Percentiles rank a stretch among this genome's conserved stretches.
These are phyloP conservation scores for Calonectria montana DNA, from an alignment of 2,329 filamentous ascomycete genomes.

Conservation along the genomic window DNA sequence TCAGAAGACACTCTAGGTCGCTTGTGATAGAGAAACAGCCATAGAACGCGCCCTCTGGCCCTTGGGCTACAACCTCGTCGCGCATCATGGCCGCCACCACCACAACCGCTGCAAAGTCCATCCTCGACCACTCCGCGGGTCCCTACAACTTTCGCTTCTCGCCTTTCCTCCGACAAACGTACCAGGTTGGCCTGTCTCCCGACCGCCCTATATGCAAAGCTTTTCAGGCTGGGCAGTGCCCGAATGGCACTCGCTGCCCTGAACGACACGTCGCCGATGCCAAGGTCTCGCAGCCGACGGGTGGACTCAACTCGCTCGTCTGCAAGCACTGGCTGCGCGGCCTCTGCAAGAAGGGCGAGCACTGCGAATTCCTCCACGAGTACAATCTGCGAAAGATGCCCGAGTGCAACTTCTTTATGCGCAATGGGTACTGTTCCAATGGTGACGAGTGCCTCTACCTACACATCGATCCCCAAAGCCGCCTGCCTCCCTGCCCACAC, in stretches of 20 bases:
- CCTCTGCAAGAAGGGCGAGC: conserved; percentile 96
- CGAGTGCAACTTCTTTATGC: conserved; percentile 95
- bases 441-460: conserved; percentile 96
- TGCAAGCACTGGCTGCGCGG: conserved; percentile 99
- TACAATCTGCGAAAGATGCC: conserved; percentile 99
- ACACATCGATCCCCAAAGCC: conserved; percentile 85
- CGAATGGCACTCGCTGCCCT: conserved; percentile 83
- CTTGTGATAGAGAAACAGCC: not conserved
- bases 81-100: conserved; percentile 46
- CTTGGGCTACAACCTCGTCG: conserved; percentile 22
- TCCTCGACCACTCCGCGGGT: conserved; percentile 68
- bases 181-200: conserved; percentile 84
- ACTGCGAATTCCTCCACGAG: conserved; percentile 98
- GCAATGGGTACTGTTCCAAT: conserved; percentile 95
- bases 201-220: conserved; percentile 87
- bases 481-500: conserved; percentile 84
- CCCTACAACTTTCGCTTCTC: conserved; percentile 84
- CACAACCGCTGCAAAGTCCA: conserved; percentile 50
- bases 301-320: conserved; percentile 82
- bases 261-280: conserved; percentile 77
- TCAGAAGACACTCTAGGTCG: too few relatives aligned
- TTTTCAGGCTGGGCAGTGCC: conserved; percentile 87
- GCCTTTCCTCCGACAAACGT: conserved; percentile 84
- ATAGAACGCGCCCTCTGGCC: conserved; percentile 4
- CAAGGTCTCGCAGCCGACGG: conserved; percentile 48